phyloP scores from a whole-genome alignment of 2,329 filamentous ascomycete species.

The Xylariaceae sp. region DNA sequence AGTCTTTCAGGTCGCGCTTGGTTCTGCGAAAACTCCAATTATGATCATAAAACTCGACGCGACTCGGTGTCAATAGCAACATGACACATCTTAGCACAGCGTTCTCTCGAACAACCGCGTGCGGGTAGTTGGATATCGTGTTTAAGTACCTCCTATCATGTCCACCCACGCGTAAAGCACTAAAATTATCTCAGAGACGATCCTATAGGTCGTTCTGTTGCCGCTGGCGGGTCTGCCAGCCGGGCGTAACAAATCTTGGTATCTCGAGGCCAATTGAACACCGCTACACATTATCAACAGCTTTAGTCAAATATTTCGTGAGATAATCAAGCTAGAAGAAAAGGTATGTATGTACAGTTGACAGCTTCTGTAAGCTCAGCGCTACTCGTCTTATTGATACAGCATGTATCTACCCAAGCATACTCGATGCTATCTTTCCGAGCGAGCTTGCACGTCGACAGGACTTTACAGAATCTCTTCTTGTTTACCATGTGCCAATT shows the following conservation, averaged over 20 bases:
- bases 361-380: constrained; percentile 17
- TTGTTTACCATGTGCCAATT: not conserved
- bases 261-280: constrained; percentile 16
- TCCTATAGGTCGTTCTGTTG: not conserved
- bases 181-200: constrained; percentile 2
- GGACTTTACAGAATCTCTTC: not conserved
- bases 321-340: not conserved
- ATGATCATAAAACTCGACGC: constrained; percentile 31
- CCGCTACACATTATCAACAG: not conserved
- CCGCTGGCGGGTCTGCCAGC: not conserved
- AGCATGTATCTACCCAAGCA: constrained; percentile 17
- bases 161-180: constrained; percentile 26
- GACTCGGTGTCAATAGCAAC: constrained; percentile 21
- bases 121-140: not conserved
- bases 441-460: not conserved
- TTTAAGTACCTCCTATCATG: constrained; percentile 30
- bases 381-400: constrained; percentile 12
- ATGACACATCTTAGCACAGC: not conserved
- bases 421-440: not conserved
- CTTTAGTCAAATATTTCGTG: not conserved
- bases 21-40: constrained; percentile 17
- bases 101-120: not conserved
- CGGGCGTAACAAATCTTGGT: constrained; percentile 14
- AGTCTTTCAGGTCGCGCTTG: not conserved
- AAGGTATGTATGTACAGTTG: constrained; percentile 6